Conservation (phyloP, 306 rosid species). For the Morella rubra region DNA sequence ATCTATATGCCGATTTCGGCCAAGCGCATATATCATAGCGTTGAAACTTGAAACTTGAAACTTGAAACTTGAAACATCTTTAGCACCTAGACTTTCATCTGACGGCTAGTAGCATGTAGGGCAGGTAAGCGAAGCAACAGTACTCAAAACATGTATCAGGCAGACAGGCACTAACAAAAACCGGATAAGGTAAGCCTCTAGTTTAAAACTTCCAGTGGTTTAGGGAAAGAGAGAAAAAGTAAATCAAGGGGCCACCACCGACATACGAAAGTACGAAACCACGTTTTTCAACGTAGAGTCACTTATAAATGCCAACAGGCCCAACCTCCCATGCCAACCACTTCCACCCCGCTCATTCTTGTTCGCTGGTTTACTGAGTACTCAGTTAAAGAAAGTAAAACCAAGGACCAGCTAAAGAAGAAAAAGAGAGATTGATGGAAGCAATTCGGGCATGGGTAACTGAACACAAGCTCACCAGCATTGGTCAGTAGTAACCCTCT, state of each 20-base stretch:
- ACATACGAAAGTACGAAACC: not conserved
- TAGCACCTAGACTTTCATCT: not conserved
- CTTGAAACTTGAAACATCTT: not conserved
- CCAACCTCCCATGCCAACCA: slow-evolving; percentile 3
- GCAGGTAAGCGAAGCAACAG: not conserved
- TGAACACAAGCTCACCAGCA: slow-evolving; percentile 69
- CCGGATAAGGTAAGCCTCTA: slow-evolving; percentile 33
- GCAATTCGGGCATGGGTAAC: slow-evolving; percentile 72
- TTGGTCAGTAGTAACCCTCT: slow-evolving; percentile 46
- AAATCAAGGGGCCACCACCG: slow-evolving; percentile 50
- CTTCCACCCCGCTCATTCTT: slow-evolving; percentile 19
- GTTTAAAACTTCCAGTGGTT: slow-evolving; percentile 45
- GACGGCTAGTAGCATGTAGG: not conserved
- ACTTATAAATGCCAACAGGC: slow-evolving; percentile 46
- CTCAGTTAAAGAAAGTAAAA: too few species aligned
- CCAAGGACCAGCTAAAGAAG: not conserved
- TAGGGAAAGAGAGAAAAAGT: slow-evolving; percentile 12
- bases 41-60: not conserved
- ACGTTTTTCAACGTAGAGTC: slow-evolving; percentile 11
- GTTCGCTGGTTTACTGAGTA: not conserved
- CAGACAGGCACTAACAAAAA: not conserved
- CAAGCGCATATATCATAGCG: not conserved
- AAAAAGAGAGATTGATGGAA: slow-evolving; percentile 47
- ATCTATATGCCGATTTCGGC: not conserved
- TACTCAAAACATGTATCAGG: not conserved